Percentiles rank a stretch among this genome's conserved stretches.
These are phyloP conservation scores for Phytophthora melonis DNA, from an alignment of 352 stramenopile species.

Conservation along the genomic window DNA sequence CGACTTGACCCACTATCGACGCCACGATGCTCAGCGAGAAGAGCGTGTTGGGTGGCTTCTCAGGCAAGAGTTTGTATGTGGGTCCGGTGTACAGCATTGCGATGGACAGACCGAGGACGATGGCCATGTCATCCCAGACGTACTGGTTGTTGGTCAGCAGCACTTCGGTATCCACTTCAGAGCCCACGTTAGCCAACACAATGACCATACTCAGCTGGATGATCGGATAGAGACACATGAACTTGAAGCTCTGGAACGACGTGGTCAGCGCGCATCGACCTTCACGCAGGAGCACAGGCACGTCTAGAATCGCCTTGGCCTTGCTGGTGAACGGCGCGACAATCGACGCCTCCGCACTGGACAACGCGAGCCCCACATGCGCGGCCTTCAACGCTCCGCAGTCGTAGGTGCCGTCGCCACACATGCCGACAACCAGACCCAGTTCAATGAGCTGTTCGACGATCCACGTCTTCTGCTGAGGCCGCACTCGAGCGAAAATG, in stretches of 20 bases:
- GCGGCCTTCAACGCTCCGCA: constrained; percentile 87
- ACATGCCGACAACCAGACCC: constrained; percentile 58
- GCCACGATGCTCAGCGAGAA: constrained; percentile 57
- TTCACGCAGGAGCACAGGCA: constrained; percentile 84
- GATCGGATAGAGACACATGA: constrained; percentile 63
- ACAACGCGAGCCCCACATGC: constrained; percentile 89
- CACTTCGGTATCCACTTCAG: constrained; percentile 24
- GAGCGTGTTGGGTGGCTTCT: constrained; percentile 55
- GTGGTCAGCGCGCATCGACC: constrained; percentile 81
- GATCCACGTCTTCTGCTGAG: constrained; percentile 67
- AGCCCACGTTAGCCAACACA: constrained; percentile 39
- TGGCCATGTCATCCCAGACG: constrained; percentile 66
- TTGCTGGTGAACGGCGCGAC: constrained; percentile 91
- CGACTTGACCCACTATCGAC: constrained; percentile 60
- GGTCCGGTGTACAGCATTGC: constrained; percentile 63
- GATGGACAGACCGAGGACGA: constrained; percentile 61
- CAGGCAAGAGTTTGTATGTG: constrained; percentile 38
- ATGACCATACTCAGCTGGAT: constrained; percentile 61
- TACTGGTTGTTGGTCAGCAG: constrained; percentile 74
- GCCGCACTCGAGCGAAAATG: constrained; percentile 70
- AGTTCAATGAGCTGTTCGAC: constrained; percentile 63
- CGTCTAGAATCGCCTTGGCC: constrained; percentile 77
- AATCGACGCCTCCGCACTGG: constrained; percentile 82
- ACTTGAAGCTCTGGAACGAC: constrained; percentile 69
- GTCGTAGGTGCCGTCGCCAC: constrained; percentile 81